These are phyloP conservation scores for Nicotiana benthamiana DNA, from an alignment of 257 asterid species.

Conservation along the genomic window DNA sequence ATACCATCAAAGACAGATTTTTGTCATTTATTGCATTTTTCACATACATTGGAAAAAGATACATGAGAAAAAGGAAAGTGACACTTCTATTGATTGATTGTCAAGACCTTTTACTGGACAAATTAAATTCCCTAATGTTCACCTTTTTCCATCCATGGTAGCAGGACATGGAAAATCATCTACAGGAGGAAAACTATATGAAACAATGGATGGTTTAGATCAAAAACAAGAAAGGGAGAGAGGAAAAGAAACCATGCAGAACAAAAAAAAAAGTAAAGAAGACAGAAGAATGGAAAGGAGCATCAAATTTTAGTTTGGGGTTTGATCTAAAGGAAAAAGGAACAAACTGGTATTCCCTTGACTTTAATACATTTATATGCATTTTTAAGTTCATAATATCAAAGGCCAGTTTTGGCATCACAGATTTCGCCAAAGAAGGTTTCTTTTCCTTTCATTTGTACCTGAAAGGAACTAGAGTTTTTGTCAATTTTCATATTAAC, in stretches of 20 bases:
- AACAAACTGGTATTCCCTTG: neutral
- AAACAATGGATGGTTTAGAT: neutral
- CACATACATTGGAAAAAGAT: neutral
- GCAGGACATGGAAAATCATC: neutral
- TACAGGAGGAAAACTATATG: neutral
- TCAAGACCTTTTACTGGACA: neutral
- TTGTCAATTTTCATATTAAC: neutral
- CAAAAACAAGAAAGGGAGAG: neutral
- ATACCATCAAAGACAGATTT: too few species aligned
- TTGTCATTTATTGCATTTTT: neutral
- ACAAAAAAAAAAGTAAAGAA: neutral
- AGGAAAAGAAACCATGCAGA: conserved; percentile 1
- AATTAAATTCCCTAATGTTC: neutral
- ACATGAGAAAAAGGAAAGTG: neutral
- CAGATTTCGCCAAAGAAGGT: neutral
- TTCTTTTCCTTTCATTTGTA: neutral
- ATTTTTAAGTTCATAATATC: neutral
- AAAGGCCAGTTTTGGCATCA: neutral
- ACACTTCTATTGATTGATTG: neutral
- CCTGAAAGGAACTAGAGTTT: neutral
- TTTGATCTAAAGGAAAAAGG: neutral
- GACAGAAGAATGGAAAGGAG: neutral
- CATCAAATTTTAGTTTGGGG: too few species aligned
- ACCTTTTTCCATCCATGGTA: conserved; percentile 1
- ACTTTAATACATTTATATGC: neutral